Percentiles rank a stretch among this genome's conserved stretches.
Evolutionary conservation across 371 early-diverging fungal species (phyloP).

Genomic region (Circinella umbellata): DNA sequence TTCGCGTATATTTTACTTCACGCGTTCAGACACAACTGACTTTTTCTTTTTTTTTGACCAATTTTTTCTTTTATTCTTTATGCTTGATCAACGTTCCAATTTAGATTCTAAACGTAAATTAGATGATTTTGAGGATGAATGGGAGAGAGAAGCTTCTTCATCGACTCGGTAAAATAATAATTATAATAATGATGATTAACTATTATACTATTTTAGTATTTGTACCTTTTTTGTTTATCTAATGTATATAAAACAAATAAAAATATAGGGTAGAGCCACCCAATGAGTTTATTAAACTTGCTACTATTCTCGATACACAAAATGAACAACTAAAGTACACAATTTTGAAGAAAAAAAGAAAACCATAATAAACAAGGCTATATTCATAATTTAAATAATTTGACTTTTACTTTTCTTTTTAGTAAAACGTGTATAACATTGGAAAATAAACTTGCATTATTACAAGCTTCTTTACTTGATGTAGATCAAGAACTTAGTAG

Average conservation of each 20-base stretch:
- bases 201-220: not conserved
- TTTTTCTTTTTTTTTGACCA: not conserved
- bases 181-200: too few relatives aligned
- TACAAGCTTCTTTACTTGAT: constrained; percentile 9
- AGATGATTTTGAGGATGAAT: constrained; percentile 15
- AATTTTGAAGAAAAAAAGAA: not conserved
- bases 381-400: not conserved
- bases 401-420: not conserved
- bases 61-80: not conserved
- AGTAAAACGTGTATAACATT: constrained; percentile 11
- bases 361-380: not conserved
- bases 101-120: constrained; percentile 15
- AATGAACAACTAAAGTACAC: constrained; percentile 15
- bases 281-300: constrained; percentile 1
- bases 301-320: constrained; percentile 11
- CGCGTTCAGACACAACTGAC: too few relatives aligned
- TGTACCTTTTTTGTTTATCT: not conserved
- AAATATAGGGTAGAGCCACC: constrained; percentile 10
- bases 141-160: constrained; percentile 18
- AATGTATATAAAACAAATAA: not conserved
- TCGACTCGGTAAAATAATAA: constrained; percentile 6
- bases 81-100: not conserved
- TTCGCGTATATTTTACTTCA: not conserved
- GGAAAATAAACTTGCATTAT: constrained; percentile 4
- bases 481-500: constrained; percentile 16